phyloP scores from a whole-genome alignment of 257 asterid species.

The Gentiana dahurica region DNA sequence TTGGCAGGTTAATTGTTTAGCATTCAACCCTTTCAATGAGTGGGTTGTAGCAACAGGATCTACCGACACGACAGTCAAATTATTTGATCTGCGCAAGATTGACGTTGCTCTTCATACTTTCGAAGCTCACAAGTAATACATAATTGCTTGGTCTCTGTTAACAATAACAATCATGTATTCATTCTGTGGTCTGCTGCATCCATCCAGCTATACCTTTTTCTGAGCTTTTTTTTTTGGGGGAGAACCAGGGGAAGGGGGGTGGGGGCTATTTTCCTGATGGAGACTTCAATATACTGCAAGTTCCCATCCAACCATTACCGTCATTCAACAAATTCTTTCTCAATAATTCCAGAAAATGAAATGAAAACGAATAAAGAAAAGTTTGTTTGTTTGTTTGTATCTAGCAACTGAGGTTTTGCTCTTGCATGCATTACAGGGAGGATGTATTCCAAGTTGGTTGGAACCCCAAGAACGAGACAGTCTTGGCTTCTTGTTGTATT shows the following conservation, averaged over 20 bases:
- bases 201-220: too few species aligned
- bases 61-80: conserved; percentile 83
- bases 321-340: too few species aligned
- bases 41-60: conserved; percentile 97
- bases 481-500: conserved; percentile 91
- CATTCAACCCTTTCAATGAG: conserved; percentile 90
- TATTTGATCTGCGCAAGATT: conserved; percentile 82
- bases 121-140: conserved; percentile 80
- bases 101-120: conserved; percentile 65
- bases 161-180: too few species aligned
- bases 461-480: conserved; percentile 90
- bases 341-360: too few species aligned
- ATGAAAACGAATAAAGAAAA: too few species aligned
- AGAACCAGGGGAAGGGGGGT: too few species aligned
- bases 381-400: not conserved
- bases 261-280: too few species aligned
- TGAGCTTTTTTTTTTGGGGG: too few species aligned
- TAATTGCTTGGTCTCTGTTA: conserved; percentile 7
- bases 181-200: too few species aligned
- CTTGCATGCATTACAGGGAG: conserved; percentile 41
- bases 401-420: not conserved
- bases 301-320: too few species aligned
- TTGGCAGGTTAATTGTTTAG: conserved; percentile 82
- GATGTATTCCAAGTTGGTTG: conserved; percentile 99
- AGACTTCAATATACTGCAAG: too few species aligned